Conservation (phyloP, 208 protist genomes). For the Trypanosoma platydactyli region DNA sequence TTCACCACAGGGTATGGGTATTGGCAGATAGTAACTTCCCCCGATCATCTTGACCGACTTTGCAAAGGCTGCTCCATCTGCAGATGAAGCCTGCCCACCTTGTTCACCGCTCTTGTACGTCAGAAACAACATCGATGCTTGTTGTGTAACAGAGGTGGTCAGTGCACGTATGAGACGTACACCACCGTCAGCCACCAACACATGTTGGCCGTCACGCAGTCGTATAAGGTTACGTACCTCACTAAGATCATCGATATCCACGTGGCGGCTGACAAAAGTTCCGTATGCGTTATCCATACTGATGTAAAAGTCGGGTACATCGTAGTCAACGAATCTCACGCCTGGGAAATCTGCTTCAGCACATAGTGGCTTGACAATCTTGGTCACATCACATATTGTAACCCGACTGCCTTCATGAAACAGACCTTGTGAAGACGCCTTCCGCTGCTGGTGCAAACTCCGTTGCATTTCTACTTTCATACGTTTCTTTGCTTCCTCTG, state of each 20-base stretch:
- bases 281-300: slow-evolving; percentile 75
- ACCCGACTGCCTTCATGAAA: slow-evolving; percentile 72
- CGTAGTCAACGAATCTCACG: slow-evolving; percentile 76
- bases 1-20: slow-evolving; percentile 55
- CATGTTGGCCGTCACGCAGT: slow-evolving; percentile 71
- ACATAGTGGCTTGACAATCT: slow-evolving; percentile 74
- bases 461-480: slow-evolving; percentile 68
- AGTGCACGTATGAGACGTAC: slow-evolving; percentile 75
- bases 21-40: slow-evolving; percentile 55
- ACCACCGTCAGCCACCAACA: slow-evolving; percentile 84
- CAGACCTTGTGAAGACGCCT: slow-evolving; percentile 79
- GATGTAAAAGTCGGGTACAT: slow-evolving; percentile 45
- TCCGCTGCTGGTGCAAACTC: slow-evolving; percentile 75
- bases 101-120: slow-evolving; percentile 12
- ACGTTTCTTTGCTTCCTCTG: slow-evolving; percentile 64
- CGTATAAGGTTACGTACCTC: slow-evolving; percentile 86
- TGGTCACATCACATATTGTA: slow-evolving; percentile 70
- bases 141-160: slow-evolving; percentile 44
- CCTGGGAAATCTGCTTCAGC: slow-evolving; percentile 82
- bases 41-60: slow-evolving; percentile 48
- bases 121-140: slow-evolving; percentile 18
- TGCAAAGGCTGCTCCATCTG: slow-evolving; percentile 39
- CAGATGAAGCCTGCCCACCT: not conserved
- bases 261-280: slow-evolving; percentile 83
- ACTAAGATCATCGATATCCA: slow-evolving; percentile 81